Percentiles rank a stretch among this genome's conserved stretches.
Evolutionary conservation across 2,329 filamentous ascomycete species (phyloP).

Genomic region (Rhinocladiella similis): DNA sequence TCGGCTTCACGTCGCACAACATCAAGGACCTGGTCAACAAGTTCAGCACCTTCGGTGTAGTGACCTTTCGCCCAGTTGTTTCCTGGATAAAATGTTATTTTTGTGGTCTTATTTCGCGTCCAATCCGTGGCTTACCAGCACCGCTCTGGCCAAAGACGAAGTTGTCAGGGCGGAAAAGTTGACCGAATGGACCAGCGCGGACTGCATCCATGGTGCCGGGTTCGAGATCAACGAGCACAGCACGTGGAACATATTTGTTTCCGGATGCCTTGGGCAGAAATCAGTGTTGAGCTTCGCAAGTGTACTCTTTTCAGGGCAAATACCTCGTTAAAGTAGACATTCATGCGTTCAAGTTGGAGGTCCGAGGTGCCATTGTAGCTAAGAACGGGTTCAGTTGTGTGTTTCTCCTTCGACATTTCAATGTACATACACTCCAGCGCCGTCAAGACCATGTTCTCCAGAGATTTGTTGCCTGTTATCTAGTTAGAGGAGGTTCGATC

Average conservation of each 20-base stretch:
- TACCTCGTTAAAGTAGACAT: slow-evolving; percentile 98
- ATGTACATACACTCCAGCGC: slow-evolving; percentile 81
- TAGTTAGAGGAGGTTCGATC: slow-evolving; percentile 41
- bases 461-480: slow-evolving; percentile 72
- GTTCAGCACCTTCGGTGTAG: slow-evolving; percentile 99
- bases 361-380: slow-evolving; percentile 98
- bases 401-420: neutral
- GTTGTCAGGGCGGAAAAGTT: slow-evolving; percentile 99
- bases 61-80: slow-evolving; percentile 99
- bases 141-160: slow-evolving; percentile 99
- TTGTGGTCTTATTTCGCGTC: neutral
- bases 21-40: slow-evolving; percentile 96
- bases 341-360: slow-evolving; percentile 99
- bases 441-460: slow-evolving; percentile 94
- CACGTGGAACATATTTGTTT: slow-evolving; percentile 99
- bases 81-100: slow-evolving; percentile 31
- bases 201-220: slow-evolving; percentile 99
- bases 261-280: slow-evolving; percentile 68
- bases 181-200: slow-evolving; percentile 94
- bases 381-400: slow-evolving; percentile 16
- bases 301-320: slow-evolving; percentile 22
- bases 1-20: slow-evolving; percentile 98
- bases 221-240: slow-evolving; percentile 98
- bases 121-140: slow-evolving; percentile 60
- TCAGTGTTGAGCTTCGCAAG: slow-evolving; percentile 7